Evolutionary conservation across 768 basidiomycete genomes (phyloP), one percentile per base, ranked within the genome.

Genomic region (Cantharellus cinnabarinus): DNA sequence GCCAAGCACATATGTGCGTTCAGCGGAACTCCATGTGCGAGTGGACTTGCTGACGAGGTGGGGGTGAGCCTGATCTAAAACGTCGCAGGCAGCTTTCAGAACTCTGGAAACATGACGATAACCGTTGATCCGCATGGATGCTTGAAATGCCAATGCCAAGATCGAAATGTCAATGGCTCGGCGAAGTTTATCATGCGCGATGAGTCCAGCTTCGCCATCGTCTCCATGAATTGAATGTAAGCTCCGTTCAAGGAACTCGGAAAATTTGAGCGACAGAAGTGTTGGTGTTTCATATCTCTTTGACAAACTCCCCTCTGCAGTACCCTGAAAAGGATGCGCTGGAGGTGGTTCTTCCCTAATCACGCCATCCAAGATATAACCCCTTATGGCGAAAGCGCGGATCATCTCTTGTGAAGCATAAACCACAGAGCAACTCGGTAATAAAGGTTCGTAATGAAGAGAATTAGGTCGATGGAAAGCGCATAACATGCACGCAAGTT

Each of bases 371-470:
- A 93, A 71, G 5, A 88, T 64, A 67, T 80, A 93, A 62, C 85
- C 78, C 7, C 81, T 79, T 59, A 93, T 81, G 37, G 79, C 70
- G 50, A 70, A 68, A 2, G 78, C 79, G 57, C 72, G 73, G 38
- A 70, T 70, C 62, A 88, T 79, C 20, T 82, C 80, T 51, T 78
- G 65, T 60, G 86, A 66, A 3, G 77, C 73, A 35, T 79, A 73
- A 7, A 79, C 80, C 52, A 89, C 76, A 4, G 76, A 68, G 59
- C 81, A 82, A 56, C 85, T 79, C 0, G 93, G 89, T 7, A 91
- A 71, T 5, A 77, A 58, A n/a, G 76, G 67, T n/a, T 71, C 68
- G 63, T 71, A 77, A 14, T 76, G 57, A 7, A 83, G 65, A 42
- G 74, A 66, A 51, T 71, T 75, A 29, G 71, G 70, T 60, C 71